Conservation (phyloP, 768 basidiomycete species). For the Agrocybe praecox region DNA sequence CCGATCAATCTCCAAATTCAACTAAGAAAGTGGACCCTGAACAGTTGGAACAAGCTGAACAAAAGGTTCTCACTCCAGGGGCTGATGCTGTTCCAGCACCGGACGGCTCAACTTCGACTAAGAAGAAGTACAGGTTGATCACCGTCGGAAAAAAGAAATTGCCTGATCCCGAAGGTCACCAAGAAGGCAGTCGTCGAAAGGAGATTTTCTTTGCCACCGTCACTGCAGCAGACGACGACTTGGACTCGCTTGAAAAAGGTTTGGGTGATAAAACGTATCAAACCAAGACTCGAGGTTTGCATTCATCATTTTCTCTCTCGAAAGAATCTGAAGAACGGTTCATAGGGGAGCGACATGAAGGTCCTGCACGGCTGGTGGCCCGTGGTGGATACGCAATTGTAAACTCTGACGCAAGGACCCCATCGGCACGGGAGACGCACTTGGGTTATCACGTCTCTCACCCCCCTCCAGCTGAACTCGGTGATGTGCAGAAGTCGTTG, state of each 20-base stretch:
- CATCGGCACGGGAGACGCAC: slow-evolving; percentile 51
- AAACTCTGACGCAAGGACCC: slow-evolving; percentile 44
- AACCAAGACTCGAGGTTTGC: slow-evolving; percentile 60
- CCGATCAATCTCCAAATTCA: slow-evolving; percentile 8
- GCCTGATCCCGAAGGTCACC: slow-evolving; percentile 43
- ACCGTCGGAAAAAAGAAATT: slow-evolving; percentile 61
- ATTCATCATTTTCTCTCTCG: not conserved
- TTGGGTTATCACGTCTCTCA: slow-evolving; percentile 64
- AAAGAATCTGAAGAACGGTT: not conserved
- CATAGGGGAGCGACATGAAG: slow-evolving; percentile 53
- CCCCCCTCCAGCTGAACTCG: slow-evolving; percentile 41
- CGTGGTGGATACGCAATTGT: slow-evolving; percentile 64
- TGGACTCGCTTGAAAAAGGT: slow-evolving; percentile 46
- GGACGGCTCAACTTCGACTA: slow-evolving; percentile 29
- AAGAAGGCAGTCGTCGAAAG: slow-evolving; percentile 33
- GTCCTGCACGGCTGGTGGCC: slow-evolving; percentile 52
- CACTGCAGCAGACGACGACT: slow-evolving; percentile 51
- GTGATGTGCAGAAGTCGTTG: slow-evolving; percentile 57
- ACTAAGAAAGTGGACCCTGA: slow-evolving; percentile 21
- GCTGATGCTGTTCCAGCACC: slow-evolving; percentile 53
- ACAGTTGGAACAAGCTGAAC: slow-evolving; percentile 31
- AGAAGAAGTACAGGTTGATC: slow-evolving; percentile 52
- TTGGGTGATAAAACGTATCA: slow-evolving; percentile 56
- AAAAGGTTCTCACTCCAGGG: slow-evolving; percentile 44
- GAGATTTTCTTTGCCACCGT: slow-evolving; percentile 57